Base-by-base conservation (phyloP, 768 basidiomycete genomes). In the Macrolepiota fuliginosa region DNA sequence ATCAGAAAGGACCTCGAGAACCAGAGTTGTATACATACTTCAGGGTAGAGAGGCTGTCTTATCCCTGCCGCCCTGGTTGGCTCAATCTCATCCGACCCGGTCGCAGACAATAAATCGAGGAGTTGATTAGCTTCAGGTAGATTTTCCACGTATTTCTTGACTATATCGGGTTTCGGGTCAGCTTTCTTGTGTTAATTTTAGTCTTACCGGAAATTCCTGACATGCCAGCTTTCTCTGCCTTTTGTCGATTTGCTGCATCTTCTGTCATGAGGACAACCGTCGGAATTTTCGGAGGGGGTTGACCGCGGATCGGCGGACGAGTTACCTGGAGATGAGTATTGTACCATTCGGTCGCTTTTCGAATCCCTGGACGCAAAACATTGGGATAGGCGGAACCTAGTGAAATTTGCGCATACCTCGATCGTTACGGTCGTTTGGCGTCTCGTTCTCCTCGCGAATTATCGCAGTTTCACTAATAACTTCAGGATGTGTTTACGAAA, bases 401-500 rank as follows among this genome's bases (percentile, higher is more conserved):
- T 9, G 3, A 51, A 11, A 49, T 4, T 7, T 15, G 27, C n/a
- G 69, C 74, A 32, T 62, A 92, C 95, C 90, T 83, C 97, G 78
- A 70, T 98, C 97, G 69, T 98, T 98, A 27, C 91, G 82, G 70
- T 99, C 97, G 66, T 98, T 98, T 0, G 94, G 92, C 0, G 86
- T 86, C 74, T 96, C 93, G 3, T 80, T 86, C 58, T 90, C 86
- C 64, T 90, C 86, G 15, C 91, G 79, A 42, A 91, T 79, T 10
- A 94, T 82, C 0, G 90, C 91, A 0, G 93, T 95, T 71, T 92
- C 89, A 46, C 92, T 94, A 63, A 35, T 4, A 15, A 49, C 13
- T 25, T 52, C 65, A 63, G 46, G 7, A 54, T 17, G 40, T 36
- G 13, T 3, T 40, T 4, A 27, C 17, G 10, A 17, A 32, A 12